Evolutionary conservation across 306 rosid genomes (phyloP), one percentile per base, ranked within the genome.

Genomic region (Prunus kanzakura): DNA sequence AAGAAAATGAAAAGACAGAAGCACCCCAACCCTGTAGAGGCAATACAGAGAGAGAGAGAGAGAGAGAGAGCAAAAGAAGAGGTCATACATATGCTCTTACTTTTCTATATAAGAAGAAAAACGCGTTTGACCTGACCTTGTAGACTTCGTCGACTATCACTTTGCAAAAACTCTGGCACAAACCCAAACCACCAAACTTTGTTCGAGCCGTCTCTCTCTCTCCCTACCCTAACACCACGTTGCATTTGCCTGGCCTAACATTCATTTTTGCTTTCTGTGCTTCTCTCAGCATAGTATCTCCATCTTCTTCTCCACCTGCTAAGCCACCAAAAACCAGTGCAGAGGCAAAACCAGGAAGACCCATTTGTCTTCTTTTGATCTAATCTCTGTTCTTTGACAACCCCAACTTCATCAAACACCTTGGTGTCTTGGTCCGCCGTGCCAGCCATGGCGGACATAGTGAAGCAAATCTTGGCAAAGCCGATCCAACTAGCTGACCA

Each of bases 401-500:
- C 25, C 49, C 20, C 32, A 45, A 38, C 11, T 64, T 19, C 27
- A 35, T 64, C 19, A n/a, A 47, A 52, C 57, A 12, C 51, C 41
- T 75, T 41, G 61, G 67, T 29, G 38, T 18, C 27, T 70, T 74
- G 76, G 86, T 83, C 89, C 79, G 70, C 76, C 63, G 64, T 56
- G 76, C 66, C 22, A 16, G 64, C 68, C 43, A 93, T 95, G 98
- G 96, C 90, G 73, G 98, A 95, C 78, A 80, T 84, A 77, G 95
- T 86, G 78, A 93, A 93, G 74, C 86, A 85, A 46, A 89, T 88
- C 46, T 75, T 93, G 27, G 91, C 91, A 0, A 89, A 80, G 54
- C 98, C 98, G 76, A 93, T 93, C 82, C 98, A 89, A 75, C 52
- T 91, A 30, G 91, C 98, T 0, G 98, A 89, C 84, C 98, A 91